A percentile compares a stretch with the other conserved stretches of the same genome.
These are phyloP conservation scores for Fusarium nurragi DNA, from an alignment of 2,329 filamentous ascomycete genomes.

Conservation along the genomic window DNA sequence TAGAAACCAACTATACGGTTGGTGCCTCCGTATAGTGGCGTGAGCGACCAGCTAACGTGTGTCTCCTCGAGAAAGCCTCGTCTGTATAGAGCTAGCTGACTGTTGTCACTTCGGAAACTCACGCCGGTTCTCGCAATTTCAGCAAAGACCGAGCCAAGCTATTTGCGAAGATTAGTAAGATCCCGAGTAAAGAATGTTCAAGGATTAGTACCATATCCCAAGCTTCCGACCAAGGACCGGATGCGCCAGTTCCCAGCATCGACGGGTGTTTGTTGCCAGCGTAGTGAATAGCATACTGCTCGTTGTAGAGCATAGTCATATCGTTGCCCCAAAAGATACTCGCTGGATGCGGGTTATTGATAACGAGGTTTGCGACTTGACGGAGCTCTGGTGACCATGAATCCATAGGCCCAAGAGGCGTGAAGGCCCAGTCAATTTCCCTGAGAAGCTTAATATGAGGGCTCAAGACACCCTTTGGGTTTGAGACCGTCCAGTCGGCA, in stretches of 20 bases:
- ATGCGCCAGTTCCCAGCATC: slow-evolving; percentile 67
- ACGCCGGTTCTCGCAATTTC: slow-evolving; percentile 50
- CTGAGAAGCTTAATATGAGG: slow-evolving; percentile 45
- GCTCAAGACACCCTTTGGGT: slow-evolving; percentile 46
- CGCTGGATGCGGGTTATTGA: slow-evolving; percentile 54
- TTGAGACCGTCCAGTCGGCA: slow-evolving; percentile 48
- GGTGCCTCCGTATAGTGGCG: slow-evolving; percentile 51
- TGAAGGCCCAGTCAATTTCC: slow-evolving; percentile 54
- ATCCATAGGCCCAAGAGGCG: slow-evolving; percentile 55
- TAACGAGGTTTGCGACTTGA: slow-evolving; percentile 52
- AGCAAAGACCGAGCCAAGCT: slow-evolving; percentile 45
- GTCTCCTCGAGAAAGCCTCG: slow-evolving; percentile 53
- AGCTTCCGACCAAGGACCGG: slow-evolving; percentile 65
- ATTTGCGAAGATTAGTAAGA: background rate
- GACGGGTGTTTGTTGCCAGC: slow-evolving; percentile 70
- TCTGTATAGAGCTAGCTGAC: slow-evolving; percentile 47
- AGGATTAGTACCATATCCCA: slow-evolving; percentile 44
- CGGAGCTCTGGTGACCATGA: slow-evolving; percentile 57
- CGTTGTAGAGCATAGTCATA: slow-evolving; percentile 71
- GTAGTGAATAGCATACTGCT: slow-evolving; percentile 64
- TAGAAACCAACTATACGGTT: slow-evolving; percentile 52
- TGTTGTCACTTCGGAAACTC: slow-evolving; percentile 48
- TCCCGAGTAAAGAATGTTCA: rapidly evolving
- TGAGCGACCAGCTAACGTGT: slow-evolving; percentile 52
- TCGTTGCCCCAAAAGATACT: slow-evolving; percentile 71